Evolutionary conservation across 208 protist genomes (phyloP), one percentile per base, ranked within the genome.

Genomic region (Leishmania guyanensis): DNA sequence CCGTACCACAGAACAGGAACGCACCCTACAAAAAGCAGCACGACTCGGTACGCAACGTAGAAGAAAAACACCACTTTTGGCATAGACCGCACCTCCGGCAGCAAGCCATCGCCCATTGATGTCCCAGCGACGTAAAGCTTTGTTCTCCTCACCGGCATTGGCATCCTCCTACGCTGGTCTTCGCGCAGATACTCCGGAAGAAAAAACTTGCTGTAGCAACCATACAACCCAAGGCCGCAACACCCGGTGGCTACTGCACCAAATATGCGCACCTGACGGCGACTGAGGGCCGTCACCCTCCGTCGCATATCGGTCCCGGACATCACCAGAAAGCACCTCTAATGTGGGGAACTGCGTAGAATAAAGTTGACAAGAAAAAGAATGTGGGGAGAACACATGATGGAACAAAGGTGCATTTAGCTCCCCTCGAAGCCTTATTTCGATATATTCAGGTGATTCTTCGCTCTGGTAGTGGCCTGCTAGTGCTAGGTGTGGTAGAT

Each of bases 51-150:
- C 16, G 36, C 66, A 6, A 77, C 81, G 70, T 86, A 94, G 20
- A 86, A 22, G 60, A 84, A 86, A 62, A 90, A 92, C 2, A 88
- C 29, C 20, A 87, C 43, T 20, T 5, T 48, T 5, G 73, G 86
- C 84, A 90, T 91, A 36, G 79, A 85, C 4, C 79, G 46, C 62
- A 56, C 50, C 53, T 84, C 69, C 2, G 78, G 80, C 5, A 88
- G 71, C 36, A 91, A 81, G 26, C 82, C 79, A 68, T 68, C 76
- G 5, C 84, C 86, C 50, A 77, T 78, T 33, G 75, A 33, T 65
- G 66, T 88, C 0, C 91, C 91, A 4, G 90, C 84, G 72, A 97
- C 77, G 75, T 93, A 95, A n/a, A 88, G 78, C 17, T 79, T 77
- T 50, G 91, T 97, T 17, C 84, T 78, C 17, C 91, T 81, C 39